phyloP scores from a whole-genome alignment of 2,329 filamentous ascomycete species.

The Mycocentrospora acerina region DNA sequence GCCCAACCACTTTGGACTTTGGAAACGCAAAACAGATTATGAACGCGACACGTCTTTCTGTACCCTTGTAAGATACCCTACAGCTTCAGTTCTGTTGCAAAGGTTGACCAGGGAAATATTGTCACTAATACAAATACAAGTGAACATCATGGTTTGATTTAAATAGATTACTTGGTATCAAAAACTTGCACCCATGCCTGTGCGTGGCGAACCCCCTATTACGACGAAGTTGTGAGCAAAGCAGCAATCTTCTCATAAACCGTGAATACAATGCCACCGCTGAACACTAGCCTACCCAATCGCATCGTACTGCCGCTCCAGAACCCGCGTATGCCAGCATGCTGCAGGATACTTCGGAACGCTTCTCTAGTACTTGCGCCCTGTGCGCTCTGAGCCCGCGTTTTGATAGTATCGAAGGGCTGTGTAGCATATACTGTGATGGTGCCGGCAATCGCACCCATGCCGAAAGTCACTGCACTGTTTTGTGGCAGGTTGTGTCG shows the following conservation, averaged over 20 bases:
- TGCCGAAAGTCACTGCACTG: slow-evolving; percentile 25
- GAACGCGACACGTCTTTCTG: too few relatives aligned
- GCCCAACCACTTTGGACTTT: too few relatives aligned
- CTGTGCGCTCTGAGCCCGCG: slow-evolving; percentile 37
- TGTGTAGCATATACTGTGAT: slow-evolving; percentile 47
- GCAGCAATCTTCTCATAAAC: slow-evolving; percentile 34
- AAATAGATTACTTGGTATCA: too few relatives aligned
- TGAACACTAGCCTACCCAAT: slow-evolving; percentile 30
- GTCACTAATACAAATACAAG: too few relatives aligned
- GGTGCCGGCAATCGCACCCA: slow-evolving; percentile 31
- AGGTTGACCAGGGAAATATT: too few relatives aligned
- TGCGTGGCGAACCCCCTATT: too few relatives aligned
- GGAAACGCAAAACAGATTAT: too few relatives aligned
- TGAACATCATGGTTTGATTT: too few relatives aligned
- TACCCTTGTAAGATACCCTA: too few relatives aligned
- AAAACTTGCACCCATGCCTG: too few relatives aligned
- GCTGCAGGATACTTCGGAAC: slow-evolving; percentile 21
- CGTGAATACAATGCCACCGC: slow-evolving; percentile 35
- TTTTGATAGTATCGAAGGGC: slow-evolving; percentile 49
- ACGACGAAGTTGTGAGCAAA: slow-evolving; percentile 8
- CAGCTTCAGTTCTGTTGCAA: too few relatives aligned
- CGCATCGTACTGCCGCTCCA: slow-evolving; percentile 36
- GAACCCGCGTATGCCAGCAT: slow-evolving; percentile 26
- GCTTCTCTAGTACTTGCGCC: slow-evolving; percentile 28
- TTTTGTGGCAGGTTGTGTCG: slow-evolving; percentile 22